Evolutionary conservation across 257 asterid species (phyloP).

Genomic region (Nicotiana paniculata): DNA sequence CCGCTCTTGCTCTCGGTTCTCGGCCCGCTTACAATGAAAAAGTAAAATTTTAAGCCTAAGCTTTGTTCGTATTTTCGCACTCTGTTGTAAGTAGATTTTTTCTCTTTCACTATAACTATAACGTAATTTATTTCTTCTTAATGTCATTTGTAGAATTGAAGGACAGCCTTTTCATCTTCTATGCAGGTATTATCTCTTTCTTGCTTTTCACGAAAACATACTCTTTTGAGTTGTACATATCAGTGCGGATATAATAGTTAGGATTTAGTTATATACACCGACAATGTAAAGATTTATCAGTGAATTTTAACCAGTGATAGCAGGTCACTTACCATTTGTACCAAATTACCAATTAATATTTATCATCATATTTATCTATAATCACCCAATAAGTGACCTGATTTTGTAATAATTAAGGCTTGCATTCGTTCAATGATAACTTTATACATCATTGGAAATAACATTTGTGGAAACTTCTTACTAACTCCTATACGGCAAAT

Average conservation of each 20-base stretch:
- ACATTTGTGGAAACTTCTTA: not conserved
- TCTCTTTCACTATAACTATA: not conserved
- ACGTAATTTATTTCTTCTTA: not conserved
- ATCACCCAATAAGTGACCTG: no score
- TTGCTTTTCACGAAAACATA: not conserved
- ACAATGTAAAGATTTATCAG: no score
- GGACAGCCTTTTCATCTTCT: slow-evolving; percentile 59
- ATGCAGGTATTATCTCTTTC: slow-evolving; percentile 53
- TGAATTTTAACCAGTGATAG: no score
- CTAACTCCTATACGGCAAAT: not conserved
- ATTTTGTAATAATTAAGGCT: not conserved
- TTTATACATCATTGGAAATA: not conserved
- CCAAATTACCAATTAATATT: no score
- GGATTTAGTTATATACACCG: no score
- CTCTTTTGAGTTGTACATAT: not conserved
- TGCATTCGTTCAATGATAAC: not conserved
- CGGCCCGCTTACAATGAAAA: slow-evolving; percentile 72
- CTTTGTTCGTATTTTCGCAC: not conserved
- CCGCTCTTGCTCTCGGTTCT: slow-evolving; percentile 69
- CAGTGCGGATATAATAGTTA: not conserved
- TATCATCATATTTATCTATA: no score
- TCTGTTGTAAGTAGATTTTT: not conserved
- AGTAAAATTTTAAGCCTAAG: slow-evolving; percentile 27
- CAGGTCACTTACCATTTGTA: no score
- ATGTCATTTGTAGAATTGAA: slow-evolving; percentile 35